Conservation (phyloP, 768 basidiomycete genomes). For the Amanita pallidorosea region DNA sequence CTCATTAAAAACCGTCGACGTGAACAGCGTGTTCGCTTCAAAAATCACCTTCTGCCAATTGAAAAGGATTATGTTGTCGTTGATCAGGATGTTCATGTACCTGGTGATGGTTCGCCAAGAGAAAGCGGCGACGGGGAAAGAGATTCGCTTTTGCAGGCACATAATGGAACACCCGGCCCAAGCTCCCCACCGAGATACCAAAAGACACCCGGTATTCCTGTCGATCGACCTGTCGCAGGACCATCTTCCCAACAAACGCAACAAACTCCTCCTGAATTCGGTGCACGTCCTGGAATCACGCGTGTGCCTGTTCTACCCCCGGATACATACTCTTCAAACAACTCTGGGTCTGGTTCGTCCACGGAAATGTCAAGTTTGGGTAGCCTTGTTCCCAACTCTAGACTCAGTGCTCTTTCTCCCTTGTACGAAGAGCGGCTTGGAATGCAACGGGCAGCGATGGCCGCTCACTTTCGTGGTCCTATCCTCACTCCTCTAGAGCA, state of each 20-base stretch:
- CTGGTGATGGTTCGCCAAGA: slow-evolving; percentile 60
- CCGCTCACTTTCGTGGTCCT: slow-evolving; percentile 20
- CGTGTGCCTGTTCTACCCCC: slow-evolving; percentile 26
- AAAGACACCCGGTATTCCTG: not conserved
- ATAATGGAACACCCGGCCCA: slow-evolving; percentile 8
- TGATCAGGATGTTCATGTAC: slow-evolving; percentile 24
- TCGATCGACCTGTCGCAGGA: slow-evolving; percentile 2
- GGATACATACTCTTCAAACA: not conserved
- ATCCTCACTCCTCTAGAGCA: slow-evolving; percentile 27
- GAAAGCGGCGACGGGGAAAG: slow-evolving; percentile 54
- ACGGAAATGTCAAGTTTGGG: slow-evolving; percentile 7
- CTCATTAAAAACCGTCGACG: slow-evolving; percentile 20
- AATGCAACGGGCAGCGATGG: slow-evolving; percentile 8
- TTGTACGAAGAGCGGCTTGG: slow-evolving; percentile 16
- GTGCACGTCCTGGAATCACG: slow-evolving; percentile 20
- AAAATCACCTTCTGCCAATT: slow-evolving; percentile 18
- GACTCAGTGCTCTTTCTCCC: slow-evolving; percentile 23
- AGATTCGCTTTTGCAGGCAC: slow-evolving; percentile 49
- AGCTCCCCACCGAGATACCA: not conserved
- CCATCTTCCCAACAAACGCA: not conserved
- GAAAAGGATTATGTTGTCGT: slow-evolving; percentile 31
- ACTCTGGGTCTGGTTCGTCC: slow-evolving; percentile 5
- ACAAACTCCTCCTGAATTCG: slow-evolving; percentile 3
- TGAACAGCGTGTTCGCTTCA: slow-evolving; percentile 14
- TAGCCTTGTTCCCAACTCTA: slow-evolving; percentile 28